Conservation (phyloP, 768 basidiomycete genomes). For the Amylocystis lapponica region DNA sequence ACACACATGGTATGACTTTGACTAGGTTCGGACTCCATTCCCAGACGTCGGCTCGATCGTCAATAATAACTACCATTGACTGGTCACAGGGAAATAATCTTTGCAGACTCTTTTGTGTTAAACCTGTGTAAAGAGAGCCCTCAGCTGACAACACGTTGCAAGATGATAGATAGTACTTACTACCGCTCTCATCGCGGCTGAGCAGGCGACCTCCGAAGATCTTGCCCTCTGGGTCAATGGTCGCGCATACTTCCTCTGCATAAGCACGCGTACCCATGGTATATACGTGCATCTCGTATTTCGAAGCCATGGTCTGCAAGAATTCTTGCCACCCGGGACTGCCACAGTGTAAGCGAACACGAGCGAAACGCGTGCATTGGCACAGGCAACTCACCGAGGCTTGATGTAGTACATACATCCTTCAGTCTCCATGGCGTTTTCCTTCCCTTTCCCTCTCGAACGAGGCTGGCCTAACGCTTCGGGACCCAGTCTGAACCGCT, state of each 20-base stretch:
- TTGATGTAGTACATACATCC: conserved; percentile 98
- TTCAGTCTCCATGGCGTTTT: conserved; percentile 62
- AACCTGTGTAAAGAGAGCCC: conserved; percentile 40
- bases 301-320: conserved; percentile 58
- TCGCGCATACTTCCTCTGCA: conserved; percentile 90
- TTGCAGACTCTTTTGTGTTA: conserved; percentile 88
- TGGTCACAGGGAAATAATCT: conserved; percentile 95
- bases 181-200: conserved; percentile 94
- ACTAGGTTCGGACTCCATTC: conserved; percentile 95
- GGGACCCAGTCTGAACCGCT: conserved; percentile 81
- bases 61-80: conserved; percentile 98
- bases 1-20: conserved; percentile 92
- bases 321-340: conserved; percentile 86
- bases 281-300: conserved; percentile 99
- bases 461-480: conserved; percentile 53
- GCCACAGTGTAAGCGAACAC: conserved; percentile 8
- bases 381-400: conserved; percentile 62
- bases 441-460: conserved; percentile 49
- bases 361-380: no score
- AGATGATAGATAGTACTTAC: conserved; percentile 41
- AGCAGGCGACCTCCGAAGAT: conserved; percentile 85
- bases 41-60: conserved; percentile 98
- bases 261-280: conserved; percentile 99
- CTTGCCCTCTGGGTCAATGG: conserved; percentile 84
- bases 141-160: not conserved